These are phyloP conservation scores for Pichia occidentalis DNA, from an alignment of 805 yeast genomes.

Conservation along the genomic window DNA sequence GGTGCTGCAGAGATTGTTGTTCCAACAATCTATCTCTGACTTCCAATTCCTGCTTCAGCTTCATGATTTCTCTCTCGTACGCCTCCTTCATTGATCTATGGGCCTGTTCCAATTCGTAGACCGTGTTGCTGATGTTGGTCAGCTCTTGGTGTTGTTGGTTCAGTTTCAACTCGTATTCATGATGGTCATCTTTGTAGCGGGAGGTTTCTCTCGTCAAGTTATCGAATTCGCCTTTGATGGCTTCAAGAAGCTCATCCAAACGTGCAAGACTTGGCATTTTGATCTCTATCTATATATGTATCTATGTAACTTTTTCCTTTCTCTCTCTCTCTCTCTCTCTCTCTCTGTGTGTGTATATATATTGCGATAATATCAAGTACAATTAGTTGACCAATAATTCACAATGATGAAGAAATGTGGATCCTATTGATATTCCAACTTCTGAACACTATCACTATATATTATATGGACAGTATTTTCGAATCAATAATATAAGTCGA, in stretches of 20 bases:
- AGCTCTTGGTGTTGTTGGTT: constrained; percentile 89
- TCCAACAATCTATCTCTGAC: constrained; percentile 59
- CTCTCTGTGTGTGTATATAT: constrained; percentile 1
- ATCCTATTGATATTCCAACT: too few species aligned
- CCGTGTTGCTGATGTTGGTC: constrained; percentile 90
- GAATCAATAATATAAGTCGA: too few species aligned
- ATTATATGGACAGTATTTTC: too few species aligned
- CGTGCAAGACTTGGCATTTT: too few species aligned
- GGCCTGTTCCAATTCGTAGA: constrained; percentile 87
- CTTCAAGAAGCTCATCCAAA: constrained; percentile 73
- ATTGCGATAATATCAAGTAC: too few species aligned
- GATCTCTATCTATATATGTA: too few species aligned
- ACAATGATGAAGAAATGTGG: background rate
- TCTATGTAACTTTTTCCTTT: too few species aligned
- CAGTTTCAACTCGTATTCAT: constrained; percentile 84
- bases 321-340: too few species aligned
- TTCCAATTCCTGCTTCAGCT: constrained; percentile 82
- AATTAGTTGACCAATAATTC: background rate
- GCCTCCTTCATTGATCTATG: constrained; percentile 94
- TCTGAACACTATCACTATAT: too few species aligned
- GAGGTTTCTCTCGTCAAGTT: constrained; percentile 80
- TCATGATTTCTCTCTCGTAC: constrained; percentile 85
- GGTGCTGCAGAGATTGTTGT: constrained; percentile 35
- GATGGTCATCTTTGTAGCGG: constrained; percentile 80
- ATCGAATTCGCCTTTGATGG: constrained; percentile 87